phyloP scores from a whole-genome alignment of 2,329 filamentous ascomycete species.

The Colletotrichum echinochloae region DNA sequence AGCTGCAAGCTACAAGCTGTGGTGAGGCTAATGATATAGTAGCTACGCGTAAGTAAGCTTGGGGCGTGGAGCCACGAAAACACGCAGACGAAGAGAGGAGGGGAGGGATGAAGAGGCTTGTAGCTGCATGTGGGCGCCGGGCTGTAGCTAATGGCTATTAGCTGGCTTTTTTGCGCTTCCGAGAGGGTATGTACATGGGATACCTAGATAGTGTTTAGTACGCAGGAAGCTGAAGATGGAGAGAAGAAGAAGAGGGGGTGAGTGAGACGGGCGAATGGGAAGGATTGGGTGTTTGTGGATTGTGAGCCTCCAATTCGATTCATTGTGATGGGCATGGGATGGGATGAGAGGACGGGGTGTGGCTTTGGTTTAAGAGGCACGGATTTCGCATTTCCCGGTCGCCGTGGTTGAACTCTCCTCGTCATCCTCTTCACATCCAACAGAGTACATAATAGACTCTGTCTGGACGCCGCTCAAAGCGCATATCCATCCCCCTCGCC shows the following conservation, averaged over 20 bases:
- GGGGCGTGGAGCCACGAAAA: slow-evolving; percentile 14
- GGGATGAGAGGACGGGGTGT: neutral
- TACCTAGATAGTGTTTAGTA: too few relatives aligned
- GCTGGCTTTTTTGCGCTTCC: slow-evolving; percentile 17
- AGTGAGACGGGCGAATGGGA: slow-evolving; percentile 7
- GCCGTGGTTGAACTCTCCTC: neutral
- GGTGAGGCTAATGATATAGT: slow-evolving; percentile 27
- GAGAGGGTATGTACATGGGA: slow-evolving; percentile 26
- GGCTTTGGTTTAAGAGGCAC: slow-evolving; percentile 33
- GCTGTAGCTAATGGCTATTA: too few relatives aligned
- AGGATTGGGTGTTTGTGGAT: slow-evolving; percentile 21
- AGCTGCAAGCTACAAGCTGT: neutral
- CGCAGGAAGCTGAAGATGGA: slow-evolving; percentile 9
- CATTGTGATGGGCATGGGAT: slow-evolving; percentile 13
- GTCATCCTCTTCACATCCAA: neutral
- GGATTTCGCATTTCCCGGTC: slow-evolving; percentile 20
- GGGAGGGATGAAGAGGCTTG: slow-evolving; percentile 12
- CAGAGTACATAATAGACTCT: neutral
- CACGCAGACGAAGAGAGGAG: slow-evolving; percentile 9
- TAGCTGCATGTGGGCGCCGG: neutral
- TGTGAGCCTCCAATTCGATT: slow-evolving; percentile 3
- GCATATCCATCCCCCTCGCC: neutral
- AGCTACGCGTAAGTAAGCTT: too few relatives aligned
- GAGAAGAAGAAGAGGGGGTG: neutral
- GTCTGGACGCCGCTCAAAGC: neutral